Evolutionary conservation across 331 rosid species (phyloP).

Genomic region (Malus hybrid): DNA sequence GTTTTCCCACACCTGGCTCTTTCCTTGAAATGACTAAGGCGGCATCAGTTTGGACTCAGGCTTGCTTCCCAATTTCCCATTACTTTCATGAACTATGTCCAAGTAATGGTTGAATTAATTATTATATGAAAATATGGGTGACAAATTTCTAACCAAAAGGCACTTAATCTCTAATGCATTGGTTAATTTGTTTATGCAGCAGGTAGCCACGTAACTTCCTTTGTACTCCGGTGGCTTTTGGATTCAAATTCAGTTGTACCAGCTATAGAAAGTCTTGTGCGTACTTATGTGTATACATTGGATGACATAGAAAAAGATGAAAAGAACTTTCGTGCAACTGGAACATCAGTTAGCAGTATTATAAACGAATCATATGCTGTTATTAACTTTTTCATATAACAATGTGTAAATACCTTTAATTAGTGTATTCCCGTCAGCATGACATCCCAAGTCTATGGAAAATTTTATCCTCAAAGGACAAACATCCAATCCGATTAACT

Average conservation of each 20-base stretch:
- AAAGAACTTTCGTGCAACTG: neutral
- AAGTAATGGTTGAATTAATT: neutral
- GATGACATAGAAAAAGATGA: neutral
- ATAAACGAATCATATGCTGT: too few relatives aligned
- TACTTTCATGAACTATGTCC: neutral
- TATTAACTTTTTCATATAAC: neutral
- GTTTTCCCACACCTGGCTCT: neutral
- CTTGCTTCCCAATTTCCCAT: neutral
- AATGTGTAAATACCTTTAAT: too few relatives aligned
- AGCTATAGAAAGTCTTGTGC: neutral
- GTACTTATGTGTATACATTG: too few relatives aligned
- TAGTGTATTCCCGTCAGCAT: too few relatives aligned
- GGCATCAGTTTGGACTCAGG: constrained; percentile 3
- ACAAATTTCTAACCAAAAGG: neutral
- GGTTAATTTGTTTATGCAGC: neutral
- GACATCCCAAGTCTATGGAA: too few relatives aligned
- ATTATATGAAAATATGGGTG: neutral
- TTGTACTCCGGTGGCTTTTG: neutral
- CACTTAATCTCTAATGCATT: neutral
- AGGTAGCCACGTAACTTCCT: neutral
- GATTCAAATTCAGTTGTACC: constrained; percentile 6
- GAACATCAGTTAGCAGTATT: neutral
- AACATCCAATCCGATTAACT: neutral
- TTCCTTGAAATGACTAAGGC: neutral
- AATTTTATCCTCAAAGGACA: neutral